A percentile compares a stretch with the other conserved stretches of the same genome.
Evolutionary conservation across 2,329 filamentous ascomycete genomes (phyloP).

Genomic region (Sarocladium kiliense): DNA sequence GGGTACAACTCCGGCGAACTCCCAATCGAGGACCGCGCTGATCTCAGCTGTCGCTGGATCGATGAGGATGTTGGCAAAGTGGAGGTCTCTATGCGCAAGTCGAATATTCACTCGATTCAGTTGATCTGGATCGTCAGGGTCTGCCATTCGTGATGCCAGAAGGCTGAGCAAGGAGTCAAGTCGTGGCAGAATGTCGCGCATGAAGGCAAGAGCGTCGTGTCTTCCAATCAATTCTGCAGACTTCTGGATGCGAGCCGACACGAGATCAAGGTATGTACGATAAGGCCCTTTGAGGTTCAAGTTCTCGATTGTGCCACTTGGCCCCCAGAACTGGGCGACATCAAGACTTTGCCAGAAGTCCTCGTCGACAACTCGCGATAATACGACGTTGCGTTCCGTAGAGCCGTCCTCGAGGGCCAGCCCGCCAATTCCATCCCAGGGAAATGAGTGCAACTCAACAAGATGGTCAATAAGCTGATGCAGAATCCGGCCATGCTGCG

Average conservation of each 20-base stretch:
- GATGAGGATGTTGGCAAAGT: constrained; percentile 26
- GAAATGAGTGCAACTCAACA: constrained; percentile 15
- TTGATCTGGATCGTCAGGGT: neutral
- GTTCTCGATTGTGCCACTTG: neutral
- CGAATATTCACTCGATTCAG: neutral
- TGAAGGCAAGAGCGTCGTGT: neutral
- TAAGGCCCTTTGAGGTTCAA: neutral
- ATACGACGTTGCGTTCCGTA: neutral
- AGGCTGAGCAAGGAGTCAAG: neutral
- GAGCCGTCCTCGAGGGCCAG: neutral
- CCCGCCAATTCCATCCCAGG: constrained; percentile 7
- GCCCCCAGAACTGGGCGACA: neutral
- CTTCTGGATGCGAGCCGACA: neutral
- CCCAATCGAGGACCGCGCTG: constrained; percentile 55
- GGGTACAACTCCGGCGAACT: constrained; percentile 15
- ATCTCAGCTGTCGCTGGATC: constrained; percentile 33
- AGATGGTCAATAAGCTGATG: constrained; percentile 23
- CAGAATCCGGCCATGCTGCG: constrained; percentile 11
- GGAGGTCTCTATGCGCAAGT: constrained; percentile 28
- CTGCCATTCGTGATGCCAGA: neutral
- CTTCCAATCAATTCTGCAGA: neutral
- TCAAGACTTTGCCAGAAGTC: neutral
- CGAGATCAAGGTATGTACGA: neutral
- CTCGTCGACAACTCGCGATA: neutral
- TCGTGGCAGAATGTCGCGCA: neutral